Base-by-base conservation (phyloP, 2,329 filamentous ascomycete genomes). In the Fusarium proliferatum region DNA sequence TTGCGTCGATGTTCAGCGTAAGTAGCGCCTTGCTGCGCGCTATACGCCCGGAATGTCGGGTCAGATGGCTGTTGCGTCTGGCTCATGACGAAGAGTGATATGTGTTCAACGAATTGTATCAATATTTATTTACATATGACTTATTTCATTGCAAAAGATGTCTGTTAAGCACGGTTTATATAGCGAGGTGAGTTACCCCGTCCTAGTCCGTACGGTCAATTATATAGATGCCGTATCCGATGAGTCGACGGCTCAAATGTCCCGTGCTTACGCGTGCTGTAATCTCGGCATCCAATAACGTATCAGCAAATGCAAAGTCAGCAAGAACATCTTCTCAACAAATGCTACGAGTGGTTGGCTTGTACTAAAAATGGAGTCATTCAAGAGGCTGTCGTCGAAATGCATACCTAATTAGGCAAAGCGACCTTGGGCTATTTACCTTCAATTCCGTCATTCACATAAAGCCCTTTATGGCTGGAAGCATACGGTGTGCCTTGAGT, bases 1-100 rank as follows among this genome's bases (percentile, higher is more conserved):
- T 63, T 63, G 2, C 28, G 53, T 4, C 53, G 61, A 28, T 48
- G 21, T 38, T 63, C 23, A 6, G 61, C 42, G 6, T 63, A 61
- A 1, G n/a, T 26, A 1, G 42, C 36, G n/a, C 53, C 61, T 34
- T 63, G 55, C 10, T 43, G 34, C 1, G 30, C 12, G 9, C 28
- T 63, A 4, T 61, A 61, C 1, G n/a, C 28, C n/a, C 53, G 30
- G 34, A 61, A 61, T 2, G 61, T 63, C 15, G 48, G 58, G 15
- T 61, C 58, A 1, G 38, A 61, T 17, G 28, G 48, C 17, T 60
- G 21, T 7, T 48, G 39, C 1, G 23, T 6, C 21, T 59, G 43
- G 17, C 36, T 42, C 58, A 61, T 61, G 21, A 9, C 28, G 19
- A 34, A 15, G 19, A 48, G 26, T 15, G 19, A 26, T 16, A 13